Evolutionary conservation across 495 filamentous ascomycete genomes (phyloP).

Genomic region (Hypoxylon intermedium): DNA sequence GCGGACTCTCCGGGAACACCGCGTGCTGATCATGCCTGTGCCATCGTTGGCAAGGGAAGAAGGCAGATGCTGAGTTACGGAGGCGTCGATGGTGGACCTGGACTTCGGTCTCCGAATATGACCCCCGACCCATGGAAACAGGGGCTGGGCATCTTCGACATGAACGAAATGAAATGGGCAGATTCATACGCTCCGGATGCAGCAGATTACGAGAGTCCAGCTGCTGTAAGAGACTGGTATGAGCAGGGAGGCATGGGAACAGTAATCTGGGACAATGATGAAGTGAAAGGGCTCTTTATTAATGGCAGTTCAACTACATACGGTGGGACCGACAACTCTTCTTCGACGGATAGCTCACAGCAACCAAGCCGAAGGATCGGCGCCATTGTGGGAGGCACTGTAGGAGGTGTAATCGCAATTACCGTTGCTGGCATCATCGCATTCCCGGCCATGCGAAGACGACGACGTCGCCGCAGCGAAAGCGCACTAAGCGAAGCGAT

Average conservation of each 20-base stretch:
- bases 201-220: conserved; percentile 43
- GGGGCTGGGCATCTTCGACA: conserved; percentile 51
- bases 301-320: conserved; percentile 19
- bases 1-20: conserved; percentile 31
- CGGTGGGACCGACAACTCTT: not conserved
- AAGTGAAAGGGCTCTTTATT: conserved; percentile 35
- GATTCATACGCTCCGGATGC: conserved; percentile 49
- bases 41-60: conserved; percentile 45
- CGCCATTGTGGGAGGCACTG: conserved; percentile 33
- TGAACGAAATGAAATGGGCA: conserved; percentile 49
- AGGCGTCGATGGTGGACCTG: conserved; percentile 38
- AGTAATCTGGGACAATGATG: conserved; percentile 38
- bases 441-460: conserved; percentile 22
- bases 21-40: conserved; percentile 44
- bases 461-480: conserved; percentile 19
- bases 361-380: conserved; percentile 12
- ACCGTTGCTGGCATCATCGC: conserved; percentile 4
- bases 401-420: conserved; percentile 30
- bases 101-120: conserved; percentile 23
- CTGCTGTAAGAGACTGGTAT: conserved; percentile 44
- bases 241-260: conserved; percentile 36
- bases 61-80: conserved; percentile 52
- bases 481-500: conserved; percentile 13
- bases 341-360: not conserved
- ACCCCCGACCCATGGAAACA: conserved; percentile 50